phyloP scores from a whole-genome alignment of 2,329 filamentous ascomycete genomes.

The Neopestalotiopsis rosae region DNA sequence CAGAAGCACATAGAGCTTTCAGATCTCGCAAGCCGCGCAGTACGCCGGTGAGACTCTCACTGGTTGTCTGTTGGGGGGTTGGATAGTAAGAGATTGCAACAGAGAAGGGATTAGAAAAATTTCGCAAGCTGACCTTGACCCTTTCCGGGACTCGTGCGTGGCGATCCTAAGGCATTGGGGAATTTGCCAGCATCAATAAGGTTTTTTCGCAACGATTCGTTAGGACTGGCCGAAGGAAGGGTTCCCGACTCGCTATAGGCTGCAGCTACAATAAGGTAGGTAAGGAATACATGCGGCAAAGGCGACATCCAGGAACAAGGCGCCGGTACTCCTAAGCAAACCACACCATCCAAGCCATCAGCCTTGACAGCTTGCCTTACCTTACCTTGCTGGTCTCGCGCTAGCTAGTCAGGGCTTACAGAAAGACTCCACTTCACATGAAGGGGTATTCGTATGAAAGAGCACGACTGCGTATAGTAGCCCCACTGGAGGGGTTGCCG shows the following conservation, averaged over 20 bases:
- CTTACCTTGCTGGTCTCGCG: constrained; percentile 8
- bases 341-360: neutral
- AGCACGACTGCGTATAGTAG: constrained; percentile 12
- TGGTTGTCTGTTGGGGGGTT: neutral
- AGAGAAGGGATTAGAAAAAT: neutral
- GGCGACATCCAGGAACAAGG: constrained; percentile 2
- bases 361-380: constrained; percentile 16
- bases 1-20: neutral
- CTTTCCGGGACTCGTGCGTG: neutral
- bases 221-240: constrained; percentile 9
- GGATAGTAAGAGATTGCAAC: neutral
- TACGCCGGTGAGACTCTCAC: neutral
- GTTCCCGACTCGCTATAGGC: constrained; percentile 6
- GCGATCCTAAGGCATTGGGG: neutral
- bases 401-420: constrained; percentile 18
- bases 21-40: neutral
- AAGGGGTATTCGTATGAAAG: constrained; percentile 3
- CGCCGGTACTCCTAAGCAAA: neutral
- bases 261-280: neutral
- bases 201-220: constrained; percentile 5
- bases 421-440: constrained; percentile 17
- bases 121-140: neutral
- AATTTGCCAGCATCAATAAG: constrained; percentile 8
- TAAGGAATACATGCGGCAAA: neutral
- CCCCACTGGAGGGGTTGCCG: constrained; percentile 15